Evolutionary conservation across 1,284 basidiomycete genomes (phyloP).

Genomic region (Mycena sp.): DNA sequence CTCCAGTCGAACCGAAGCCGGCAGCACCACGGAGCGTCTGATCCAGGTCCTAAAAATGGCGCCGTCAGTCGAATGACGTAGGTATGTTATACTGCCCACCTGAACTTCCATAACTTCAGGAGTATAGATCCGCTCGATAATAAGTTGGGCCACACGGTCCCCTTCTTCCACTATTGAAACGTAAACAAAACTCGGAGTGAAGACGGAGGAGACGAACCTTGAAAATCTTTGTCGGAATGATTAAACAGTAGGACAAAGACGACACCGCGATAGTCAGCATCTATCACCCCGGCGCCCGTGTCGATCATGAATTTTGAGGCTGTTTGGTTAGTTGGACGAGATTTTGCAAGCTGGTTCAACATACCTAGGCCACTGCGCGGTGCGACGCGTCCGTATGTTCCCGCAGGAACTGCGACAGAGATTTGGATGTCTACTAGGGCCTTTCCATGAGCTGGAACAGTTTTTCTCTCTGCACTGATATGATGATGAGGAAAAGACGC

Average conservation of each 20-base stretch:
- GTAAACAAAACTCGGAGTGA: background rate
- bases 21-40: conserved; percentile 87
- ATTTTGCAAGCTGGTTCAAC: conserved; percentile 31
- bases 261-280: conserved; percentile 94
- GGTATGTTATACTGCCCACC: conserved; percentile 54
- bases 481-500: background rate
- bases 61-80: conserved; percentile 1
- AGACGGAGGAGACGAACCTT: conserved; percentile 62
- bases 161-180: conserved; percentile 79
- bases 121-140: conserved; percentile 91
- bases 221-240: conserved; percentile 87
- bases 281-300: conserved; percentile 96
- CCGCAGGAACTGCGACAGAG: conserved; percentile 90
- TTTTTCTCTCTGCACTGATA: conserved; percentile 78
- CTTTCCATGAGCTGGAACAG: conserved; percentile 87
- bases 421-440: conserved; percentile 92
- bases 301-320: conserved; percentile 98
- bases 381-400: conserved; percentile 96
- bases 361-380: conserved; percentile 93
- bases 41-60: conserved; percentile 71
- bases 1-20: conserved; percentile 97
- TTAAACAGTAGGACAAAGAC: conserved; percentile 98
- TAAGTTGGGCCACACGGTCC: conserved; percentile 94
- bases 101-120: conserved; percentile 89
- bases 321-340: too few relatives aligned